Conservation (phyloP, 495 filamentous ascomycete species). For the Emericellopsis terricola region DNA sequence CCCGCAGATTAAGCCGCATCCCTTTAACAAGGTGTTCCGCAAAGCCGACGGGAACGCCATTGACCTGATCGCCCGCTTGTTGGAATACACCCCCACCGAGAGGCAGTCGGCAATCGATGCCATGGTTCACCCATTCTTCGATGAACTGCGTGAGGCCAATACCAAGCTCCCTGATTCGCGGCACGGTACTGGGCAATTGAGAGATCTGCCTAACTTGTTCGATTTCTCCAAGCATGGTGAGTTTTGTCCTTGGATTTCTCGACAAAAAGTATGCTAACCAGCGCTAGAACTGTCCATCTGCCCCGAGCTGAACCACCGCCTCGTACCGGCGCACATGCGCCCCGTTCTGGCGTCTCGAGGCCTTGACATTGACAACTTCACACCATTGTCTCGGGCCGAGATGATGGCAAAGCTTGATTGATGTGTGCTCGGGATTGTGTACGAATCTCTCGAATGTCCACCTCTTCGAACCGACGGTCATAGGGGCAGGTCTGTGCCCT, state of each 20-base stretch:
- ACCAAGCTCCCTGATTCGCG: conserved; percentile 88
- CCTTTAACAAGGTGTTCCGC: conserved; percentile 97
- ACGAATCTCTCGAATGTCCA: too few species aligned
- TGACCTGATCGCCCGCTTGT: conserved; percentile 78
- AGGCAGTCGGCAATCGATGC: conserved; percentile 86
- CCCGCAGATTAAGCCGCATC: conserved; percentile 98
- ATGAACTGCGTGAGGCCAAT: conserved; percentile 77
- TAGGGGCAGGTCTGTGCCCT: too few species aligned
- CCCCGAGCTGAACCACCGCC: conserved; percentile 64
- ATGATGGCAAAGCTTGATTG: conserved; percentile 98
- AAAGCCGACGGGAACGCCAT: conserved; percentile 85
- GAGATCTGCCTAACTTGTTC: conserved; percentile 75
- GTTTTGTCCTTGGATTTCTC: conserved; percentile 15
- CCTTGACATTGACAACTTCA: conserved; percentile 87
- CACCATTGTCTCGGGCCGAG: conserved; percentile 73
- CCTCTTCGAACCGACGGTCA: too few species aligned
- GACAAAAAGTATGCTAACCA: background rate
- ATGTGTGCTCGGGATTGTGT: too few species aligned
- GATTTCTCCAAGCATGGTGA: conserved; percentile 89
- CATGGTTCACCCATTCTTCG: conserved; percentile 98
- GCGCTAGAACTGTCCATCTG: conserved; percentile 95
- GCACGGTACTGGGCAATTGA: conserved; percentile 53
- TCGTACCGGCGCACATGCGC: conserved; percentile 72
- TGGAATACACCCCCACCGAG: conserved; percentile 96
- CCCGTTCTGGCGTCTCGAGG: conserved; percentile 55